Evolutionary conservation across 2,329 filamentous ascomycete genomes (phyloP), one percentile per base, ranked within the genome.

Genomic region (Arthrobotrys sinensis): DNA sequence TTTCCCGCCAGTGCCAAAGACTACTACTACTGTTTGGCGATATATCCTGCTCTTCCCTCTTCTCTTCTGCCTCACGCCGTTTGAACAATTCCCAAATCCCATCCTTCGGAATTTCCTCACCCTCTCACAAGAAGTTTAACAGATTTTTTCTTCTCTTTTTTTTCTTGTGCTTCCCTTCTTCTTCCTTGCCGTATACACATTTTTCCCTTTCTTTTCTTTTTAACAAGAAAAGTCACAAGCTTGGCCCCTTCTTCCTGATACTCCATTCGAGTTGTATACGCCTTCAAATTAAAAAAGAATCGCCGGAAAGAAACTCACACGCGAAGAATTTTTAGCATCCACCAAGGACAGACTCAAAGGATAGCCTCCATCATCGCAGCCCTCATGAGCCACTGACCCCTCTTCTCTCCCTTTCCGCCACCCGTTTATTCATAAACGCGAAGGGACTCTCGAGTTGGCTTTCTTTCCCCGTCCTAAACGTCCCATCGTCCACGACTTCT

Each of bases 391-490:
- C 67, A 63, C 75, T 78, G 60, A 78, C 28, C 57, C 46, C 46
- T 48, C 60, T 50, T 57, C 52, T 57, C 45, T 40, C 63, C 65
- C 46, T 72, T 38, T 71, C 62, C 62, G 67, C 75, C 75, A 72
- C 67, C 67, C 66, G 73, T 77, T 77, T 71, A 71, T 62, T 53
- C 73, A 24, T 78, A 67, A 78, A 78, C 75, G 75, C 75, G 75
- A 72, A 78, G 67, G 75, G 67, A 57, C 8, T 16, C 48, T 66
- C 40, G 65, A 71, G 62, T 78, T 62, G 72, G 65, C 57, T 45
- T 45, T 43, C 45, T 65, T 28, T 8, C 12, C 11, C 24, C 48
- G 24, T 48, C 38, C n/a, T 16, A 16, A 24, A 34, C 67, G 40
- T 46, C 34, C 24, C 52, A 60, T 32, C 65, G 14, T 34, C 50